Base-by-base conservation (phyloP, 2,329 filamentous ascomycete genomes). In the Cytospora paraplurivora region DNA sequence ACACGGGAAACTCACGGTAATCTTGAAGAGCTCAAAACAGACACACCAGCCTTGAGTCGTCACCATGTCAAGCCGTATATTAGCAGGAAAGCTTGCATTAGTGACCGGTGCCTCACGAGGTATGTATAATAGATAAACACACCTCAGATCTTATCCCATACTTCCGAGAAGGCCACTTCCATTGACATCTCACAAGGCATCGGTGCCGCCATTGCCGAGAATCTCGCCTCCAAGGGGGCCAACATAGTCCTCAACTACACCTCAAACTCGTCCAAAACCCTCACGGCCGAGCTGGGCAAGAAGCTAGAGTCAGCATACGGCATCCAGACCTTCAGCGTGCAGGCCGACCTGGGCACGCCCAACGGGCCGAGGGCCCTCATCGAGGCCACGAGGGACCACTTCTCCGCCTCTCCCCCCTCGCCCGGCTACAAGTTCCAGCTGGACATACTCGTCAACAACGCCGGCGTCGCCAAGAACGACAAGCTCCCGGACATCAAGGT, bases 381-480 rank as follows among this genome's bases (percentile, higher is more conserved):
- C 68, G 76, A 79, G 32, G 81, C 82, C 0, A 82, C 86, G 6
- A 82, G 85, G 69, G 80, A 85, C 67, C 79, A 86, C 71, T 88
- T 90, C 76, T 62, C 81, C 10, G 73, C 81, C 63, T 79, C 82
- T 34, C 77, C 62, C 19, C 66, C 68, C 11, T 63, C 70, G 19
- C 51, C 53, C 4, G 72, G 76, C 64, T 78, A 79, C 62, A 66
- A 57, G 7, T 85, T 92, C 73, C 85, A 88, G 71, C 83, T 96
- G 71, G 91, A 96, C 76, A 91, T 96, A 66, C 79, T 96, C 59
- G 80, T 96, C 79, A 96, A 96, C 83, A 96, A 96, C 75, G 92
- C 93, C 35, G 93, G 91, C 60, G 78, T 88, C 7, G 79, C 85
- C 37, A 78, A 84, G 47, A 94, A 95, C 76, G 84, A 88, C 69